phyloP scores from a whole-genome alignment of 805 yeast genomes.

The Pichia scutulata region DNA sequence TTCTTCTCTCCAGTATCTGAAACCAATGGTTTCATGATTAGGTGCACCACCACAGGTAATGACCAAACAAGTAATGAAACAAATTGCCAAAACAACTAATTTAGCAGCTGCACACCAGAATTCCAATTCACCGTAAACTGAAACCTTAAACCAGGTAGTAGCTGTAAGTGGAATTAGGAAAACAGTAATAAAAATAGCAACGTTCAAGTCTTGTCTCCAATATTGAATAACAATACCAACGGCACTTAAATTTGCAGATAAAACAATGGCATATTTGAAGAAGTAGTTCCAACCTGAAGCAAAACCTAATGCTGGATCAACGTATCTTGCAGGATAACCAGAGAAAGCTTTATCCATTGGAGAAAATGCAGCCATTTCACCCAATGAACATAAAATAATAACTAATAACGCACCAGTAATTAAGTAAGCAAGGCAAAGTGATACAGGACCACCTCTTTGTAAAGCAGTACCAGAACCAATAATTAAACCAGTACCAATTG shows the following conservation, averaged over 20 bases:
- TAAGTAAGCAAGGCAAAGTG: constrained; percentile 32
- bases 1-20: constrained; percentile 24
- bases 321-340: constrained; percentile 38
- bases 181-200: constrained; percentile 40
- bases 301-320: constrained; percentile 38
- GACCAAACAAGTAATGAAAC: constrained; percentile 23
- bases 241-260: constrained; percentile 41
- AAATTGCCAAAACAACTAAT: constrained; percentile 33
- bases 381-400: constrained; percentile 35
- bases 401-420: constrained; percentile 39
- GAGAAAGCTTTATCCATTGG: constrained; percentile 44
- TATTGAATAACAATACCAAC: constrained; percentile 40
- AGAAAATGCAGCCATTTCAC: constrained; percentile 40
- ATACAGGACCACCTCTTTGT: constrained; percentile 35
- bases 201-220: constrained; percentile 41
- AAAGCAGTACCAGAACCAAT: constrained; percentile 36
- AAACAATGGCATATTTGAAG: constrained; percentile 37
- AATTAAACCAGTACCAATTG: constrained; percentile 40
- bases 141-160: constrained; percentile 37
- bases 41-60: constrained; percentile 46
- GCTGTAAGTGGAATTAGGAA: too few species aligned
- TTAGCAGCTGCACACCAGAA: constrained; percentile 40
- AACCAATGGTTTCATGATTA: constrained; percentile 31
- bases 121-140: constrained; percentile 41
- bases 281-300: constrained; percentile 45